These are phyloP conservation scores for Sutorius australiensis DNA, from an alignment of 768 basidiomycete genomes.

Conservation along the genomic window DNA sequence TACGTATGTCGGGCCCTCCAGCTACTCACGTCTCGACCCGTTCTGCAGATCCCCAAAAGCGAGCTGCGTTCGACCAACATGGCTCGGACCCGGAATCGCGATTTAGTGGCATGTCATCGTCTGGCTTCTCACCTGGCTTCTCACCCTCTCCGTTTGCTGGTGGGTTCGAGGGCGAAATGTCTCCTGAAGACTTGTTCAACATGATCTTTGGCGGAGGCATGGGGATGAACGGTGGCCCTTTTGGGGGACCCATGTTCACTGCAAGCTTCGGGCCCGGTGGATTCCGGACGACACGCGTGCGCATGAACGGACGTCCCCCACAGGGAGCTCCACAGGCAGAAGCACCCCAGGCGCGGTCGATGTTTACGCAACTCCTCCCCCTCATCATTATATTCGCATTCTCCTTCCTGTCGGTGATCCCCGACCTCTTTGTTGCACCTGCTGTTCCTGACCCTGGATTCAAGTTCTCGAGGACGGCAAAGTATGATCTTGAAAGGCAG, in stretches of 20 bases:
- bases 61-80: slow-evolving; percentile 78
- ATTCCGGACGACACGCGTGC: slow-evolving; percentile 66
- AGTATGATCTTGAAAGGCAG: slow-evolving; percentile 65
- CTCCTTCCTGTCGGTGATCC: slow-evolving; percentile 77
- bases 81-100: slow-evolving; percentile 89
- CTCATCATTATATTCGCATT: slow-evolving; percentile 80
- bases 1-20: slow-evolving; percentile 18
- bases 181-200: slow-evolving; percentile 95
- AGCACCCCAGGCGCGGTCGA: slow-evolving; percentile 49
- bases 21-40: slow-evolving; percentile 5
- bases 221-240: slow-evolving; percentile 40
- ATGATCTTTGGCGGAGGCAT: slow-evolving; percentile 90
- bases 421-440: slow-evolving; percentile 65
- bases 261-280: slow-evolving; percentile 79
- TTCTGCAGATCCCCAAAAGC: slow-evolving; percentile 74
- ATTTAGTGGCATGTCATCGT: slow-evolving; percentile 64
- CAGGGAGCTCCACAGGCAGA: slow-evolving; percentile 35
- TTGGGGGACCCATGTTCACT: slow-evolving; percentile 64
- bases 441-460: slow-evolving; percentile 76
- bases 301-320: slow-evolving; percentile 34
- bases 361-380: slow-evolving; percentile 77
- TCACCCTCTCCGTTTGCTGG: slow-evolving; percentile 46
- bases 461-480: slow-evolving; percentile 58
- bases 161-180: slow-evolving; percentile 78
- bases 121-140: slow-evolving; percentile 48